Conservation (phyloP, 1,284 basidiomycete genomes). For the Moniliophthora roreri region DNA sequence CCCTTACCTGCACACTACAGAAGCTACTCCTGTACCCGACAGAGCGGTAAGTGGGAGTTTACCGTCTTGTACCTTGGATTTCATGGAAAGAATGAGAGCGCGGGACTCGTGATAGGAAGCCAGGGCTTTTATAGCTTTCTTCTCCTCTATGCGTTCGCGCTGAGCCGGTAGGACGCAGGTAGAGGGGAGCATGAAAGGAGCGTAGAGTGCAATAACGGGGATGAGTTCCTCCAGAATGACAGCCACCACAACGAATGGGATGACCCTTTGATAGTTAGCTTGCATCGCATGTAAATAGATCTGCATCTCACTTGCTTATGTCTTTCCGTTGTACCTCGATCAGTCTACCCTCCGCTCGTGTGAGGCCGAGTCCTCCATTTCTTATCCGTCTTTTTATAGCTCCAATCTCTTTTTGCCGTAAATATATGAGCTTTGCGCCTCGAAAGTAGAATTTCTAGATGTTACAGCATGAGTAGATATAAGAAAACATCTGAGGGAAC, state of each 20-base stretch:
- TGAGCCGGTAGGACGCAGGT: slow-evolving; percentile 88
- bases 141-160: slow-evolving; percentile 64
- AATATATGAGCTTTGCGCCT: slow-evolving; percentile 69
- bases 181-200: slow-evolving; percentile 82
- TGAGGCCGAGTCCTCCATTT: slow-evolving; percentile 55
- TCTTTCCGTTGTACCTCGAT: slow-evolving; percentile 65
- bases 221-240: slow-evolving; percentile 80
- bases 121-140: slow-evolving; percentile 52
- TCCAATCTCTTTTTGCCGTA: slow-evolving; percentile 52
- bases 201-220: slow-evolving; percentile 83
- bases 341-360: slow-evolving; percentile 65
- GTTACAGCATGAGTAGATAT: slow-evolving; percentile 7
- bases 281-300: slow-evolving; percentile 5
- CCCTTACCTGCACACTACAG: slow-evolving; percentile 42
- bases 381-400: slow-evolving; percentile 55
- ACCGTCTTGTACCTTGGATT: slow-evolving; percentile 28
- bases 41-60: slow-evolving; percentile 33
- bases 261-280: slow-evolving; percentile 48
- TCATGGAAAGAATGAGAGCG: slow-evolving; percentile 33
- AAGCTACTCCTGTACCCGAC: slow-evolving; percentile 26
- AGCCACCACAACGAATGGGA: slow-evolving; percentile 79
- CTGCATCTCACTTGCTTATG: slow-evolving; percentile 56
- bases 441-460: slow-evolving; percentile 76
- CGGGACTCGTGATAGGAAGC: slow-evolving; percentile 32
- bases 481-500: slow-evolving; percentile 5